Evolutionary conservation across 805 yeast species (phyloP).

Genomic region (Starmerella riodocensis): DNA sequence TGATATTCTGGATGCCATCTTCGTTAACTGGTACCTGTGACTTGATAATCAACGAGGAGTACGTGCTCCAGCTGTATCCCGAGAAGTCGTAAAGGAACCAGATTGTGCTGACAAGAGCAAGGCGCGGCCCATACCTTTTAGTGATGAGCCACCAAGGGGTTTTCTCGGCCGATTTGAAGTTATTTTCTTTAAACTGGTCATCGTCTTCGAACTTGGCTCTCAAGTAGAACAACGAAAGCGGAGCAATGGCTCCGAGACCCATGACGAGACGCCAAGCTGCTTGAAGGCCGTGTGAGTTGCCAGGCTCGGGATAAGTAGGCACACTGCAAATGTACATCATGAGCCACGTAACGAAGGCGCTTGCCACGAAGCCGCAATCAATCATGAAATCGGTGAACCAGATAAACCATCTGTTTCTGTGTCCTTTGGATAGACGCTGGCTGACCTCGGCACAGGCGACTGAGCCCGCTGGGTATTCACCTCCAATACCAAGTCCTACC

Average conservation of each 20-base stretch:
- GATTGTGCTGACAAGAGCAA: constrained; percentile 53
- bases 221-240: constrained; percentile 59
- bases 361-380: constrained; percentile 70
- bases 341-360: constrained; percentile 78
- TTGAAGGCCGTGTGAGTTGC: constrained; percentile 42
- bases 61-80: constrained; percentile 75
- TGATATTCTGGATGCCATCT: constrained; percentile 38
- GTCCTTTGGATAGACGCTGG: constrained; percentile 60
- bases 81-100: constrained; percentile 92
- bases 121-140: constrained; percentile 76
- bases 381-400: constrained; percentile 85
- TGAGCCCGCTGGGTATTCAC: constrained; percentile 88
- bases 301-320: constrained; percentile 16
- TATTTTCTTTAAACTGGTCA: constrained; percentile 53
- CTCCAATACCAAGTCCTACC: constrained; percentile 85
- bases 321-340: constrained; percentile 65
- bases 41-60: constrained; percentile 57
- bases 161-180: constrained; percentile 36
- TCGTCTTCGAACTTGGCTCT: constrained; percentile 67
- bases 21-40: constrained; percentile 36
- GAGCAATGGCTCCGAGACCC: constrained; percentile 84
- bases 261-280: constrained; percentile 86
- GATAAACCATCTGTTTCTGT: constrained; percentile 75
- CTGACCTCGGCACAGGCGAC: constrained; percentile 91
- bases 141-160: constrained; percentile 58